These are phyloP conservation scores for Globisporangium camurandrum DNA, from an alignment of 352 stramenopile genomes.

Conservation along the genomic window DNA sequence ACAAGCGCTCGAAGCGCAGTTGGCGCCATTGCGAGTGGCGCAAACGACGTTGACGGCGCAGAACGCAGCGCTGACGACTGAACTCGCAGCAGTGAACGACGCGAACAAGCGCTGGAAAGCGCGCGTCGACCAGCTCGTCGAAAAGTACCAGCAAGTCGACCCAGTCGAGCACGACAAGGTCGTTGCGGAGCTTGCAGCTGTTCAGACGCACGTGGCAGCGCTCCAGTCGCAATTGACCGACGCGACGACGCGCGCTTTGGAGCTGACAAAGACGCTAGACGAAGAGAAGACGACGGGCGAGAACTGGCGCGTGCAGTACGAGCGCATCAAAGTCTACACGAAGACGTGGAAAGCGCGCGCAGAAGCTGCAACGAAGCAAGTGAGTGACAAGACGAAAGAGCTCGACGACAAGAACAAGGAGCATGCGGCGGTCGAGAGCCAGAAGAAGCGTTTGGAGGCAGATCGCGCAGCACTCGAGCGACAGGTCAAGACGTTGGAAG, in stretches of 20 bases:
- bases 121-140: conserved; percentile 71
- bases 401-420: conserved; percentile 32
- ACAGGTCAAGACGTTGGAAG: conserved; percentile 29
- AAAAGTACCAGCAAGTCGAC: conserved; percentile 81
- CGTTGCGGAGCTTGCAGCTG: conserved; percentile 44
- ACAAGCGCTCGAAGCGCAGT: conserved; percentile 34
- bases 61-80: conserved; percentile 52
- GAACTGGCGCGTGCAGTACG: conserved; percentile 70
- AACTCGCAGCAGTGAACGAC: conserved; percentile 46
- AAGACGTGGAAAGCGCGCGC: conserved; percentile 82
- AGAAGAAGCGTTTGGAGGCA: conserved; percentile 23
- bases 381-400: conserved; percentile 66
- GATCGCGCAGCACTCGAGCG: conserved; percentile 43
- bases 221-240: conserved; percentile 37
- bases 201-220: conserved; percentile 45
- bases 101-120: conserved; percentile 74
- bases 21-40: conserved; percentile 39
- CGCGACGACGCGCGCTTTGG: conserved; percentile 33
- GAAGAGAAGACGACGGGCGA: conserved; percentile 62
- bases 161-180: conserved; percentile 66
- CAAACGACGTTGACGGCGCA: conserved; percentile 38
- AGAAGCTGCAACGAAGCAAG: conserved; percentile 49
- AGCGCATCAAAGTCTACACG: conserved; percentile 71
- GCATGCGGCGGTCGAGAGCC: conserved; percentile 31
- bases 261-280: conserved; percentile 33